Percentiles rank a stretch among this genome's conserved stretches.
Evolutionary conservation across 129 eudicot genomes (phyloP).

Genomic region (Rutidosis leptorrhynchoides): DNA sequence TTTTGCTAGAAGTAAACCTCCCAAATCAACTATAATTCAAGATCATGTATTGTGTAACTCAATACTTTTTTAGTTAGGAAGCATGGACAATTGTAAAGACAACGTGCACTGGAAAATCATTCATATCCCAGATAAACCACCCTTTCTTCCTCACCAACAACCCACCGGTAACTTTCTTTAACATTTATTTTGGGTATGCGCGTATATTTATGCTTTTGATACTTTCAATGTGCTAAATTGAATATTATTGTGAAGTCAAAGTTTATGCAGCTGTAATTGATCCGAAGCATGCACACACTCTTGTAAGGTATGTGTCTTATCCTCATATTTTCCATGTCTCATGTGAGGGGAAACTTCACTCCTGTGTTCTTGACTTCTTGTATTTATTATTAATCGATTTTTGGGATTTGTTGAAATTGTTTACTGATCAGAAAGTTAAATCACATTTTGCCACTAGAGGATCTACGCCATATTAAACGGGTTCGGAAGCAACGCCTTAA

Average conservation of each 20-base stretch:
- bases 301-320: constrained; percentile 53
- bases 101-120: constrained; percentile 51
- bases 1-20: not conserved
- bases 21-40: not conserved
- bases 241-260: constrained; percentile 38
- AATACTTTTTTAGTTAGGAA: constrained; percentile 13
- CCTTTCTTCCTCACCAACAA: constrained; percentile 60
- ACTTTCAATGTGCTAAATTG: constrained; percentile 13
- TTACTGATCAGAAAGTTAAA: constrained; percentile 62
- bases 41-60: not conserved
- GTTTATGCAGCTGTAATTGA: constrained; percentile 69
- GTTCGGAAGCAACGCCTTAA: constrained; percentile 49
- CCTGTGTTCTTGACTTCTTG: constrained; percentile 1
- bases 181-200: constrained; percentile 9
- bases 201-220: not conserved
- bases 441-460: constrained; percentile 66
- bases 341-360: not conserved
- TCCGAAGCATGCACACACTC: constrained; percentile 64
- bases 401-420: constrained; percentile 7
- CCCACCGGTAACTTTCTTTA: constrained; percentile 55
- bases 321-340: not conserved
- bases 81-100: constrained; percentile 24
- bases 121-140: constrained; percentile 76
- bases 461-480: constrained; percentile 83
- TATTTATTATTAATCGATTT: not conserved